phyloP scores from a whole-genome alignment of 768 basidiomycete genomes.

The Melanogaster broomeanus region DNA sequence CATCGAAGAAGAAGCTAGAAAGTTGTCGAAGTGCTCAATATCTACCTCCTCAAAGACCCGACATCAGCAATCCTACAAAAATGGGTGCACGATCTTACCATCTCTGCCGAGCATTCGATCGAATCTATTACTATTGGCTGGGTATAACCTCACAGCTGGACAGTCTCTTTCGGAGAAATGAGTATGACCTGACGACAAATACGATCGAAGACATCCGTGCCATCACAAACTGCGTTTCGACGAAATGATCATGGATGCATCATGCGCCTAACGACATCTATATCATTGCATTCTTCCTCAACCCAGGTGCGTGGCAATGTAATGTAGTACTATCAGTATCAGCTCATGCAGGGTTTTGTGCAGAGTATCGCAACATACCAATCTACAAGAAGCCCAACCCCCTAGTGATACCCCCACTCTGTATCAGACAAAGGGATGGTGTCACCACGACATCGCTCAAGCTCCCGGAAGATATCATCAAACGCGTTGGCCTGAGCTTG shows the following conservation, averaged over 20 bases:
- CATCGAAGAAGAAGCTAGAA: too few relatives aligned
- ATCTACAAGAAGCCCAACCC: conserved; percentile 1
- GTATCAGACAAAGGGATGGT: too few relatives aligned
- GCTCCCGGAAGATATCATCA: too few relatives aligned
- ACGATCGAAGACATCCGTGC: conserved; percentile 9
- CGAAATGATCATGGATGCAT: conserved; percentile 20
- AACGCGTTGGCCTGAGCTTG: too few relatives aligned
- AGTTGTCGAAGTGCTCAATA: conserved; percentile 7
- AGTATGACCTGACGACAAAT: neutral
- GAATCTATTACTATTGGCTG: conserved; percentile 28
- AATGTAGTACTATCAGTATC: too few relatives aligned
- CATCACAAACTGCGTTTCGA: conserved; percentile 17
- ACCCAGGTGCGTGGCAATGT: conserved; percentile 18
- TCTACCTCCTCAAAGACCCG: conserved; percentile 5
- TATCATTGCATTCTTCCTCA: too few relatives aligned
- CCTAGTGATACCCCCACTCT: too few relatives aligned
- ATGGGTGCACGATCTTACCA: conserved; percentile 17
- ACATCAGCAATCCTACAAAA: conserved; percentile 10
- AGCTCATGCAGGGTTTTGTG: neutral
- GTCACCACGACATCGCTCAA: too few relatives aligned
- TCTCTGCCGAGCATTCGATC: conserved; percentile 11
- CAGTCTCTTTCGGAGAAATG: conserved; percentile 10
- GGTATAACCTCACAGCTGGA: conserved; percentile 13
- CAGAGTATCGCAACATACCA: neutral
- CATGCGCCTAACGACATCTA: conserved; percentile 20